A percentile compares a stretch with the other conserved stretches of the same genome.
Evolutionary conservation across 129 eudicot genomes (phyloP).

Genomic region (Chrysanthemum makinoi): DNA sequence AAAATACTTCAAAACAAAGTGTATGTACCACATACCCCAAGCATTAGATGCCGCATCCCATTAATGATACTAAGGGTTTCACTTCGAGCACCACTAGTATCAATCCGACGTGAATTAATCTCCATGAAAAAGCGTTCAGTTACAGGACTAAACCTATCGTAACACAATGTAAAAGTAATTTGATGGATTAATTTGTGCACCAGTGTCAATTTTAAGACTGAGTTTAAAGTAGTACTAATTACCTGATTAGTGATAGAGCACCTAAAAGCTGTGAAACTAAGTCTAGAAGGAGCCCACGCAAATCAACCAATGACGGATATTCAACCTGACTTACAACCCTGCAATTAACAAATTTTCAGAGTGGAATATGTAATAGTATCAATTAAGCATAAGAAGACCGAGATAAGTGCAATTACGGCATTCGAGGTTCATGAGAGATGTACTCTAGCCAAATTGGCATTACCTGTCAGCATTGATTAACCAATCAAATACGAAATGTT

Average conservation of each 20-base stretch:
- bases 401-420: not conserved
- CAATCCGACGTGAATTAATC: conserved; percentile 85
- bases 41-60: conserved; percentile 92
- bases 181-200: not conserved
- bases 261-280: conserved; percentile 89
- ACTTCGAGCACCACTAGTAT: conserved; percentile 80
- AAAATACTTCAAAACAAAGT: not conserved
- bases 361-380: not conserved
- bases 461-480: conserved; percentile 96
- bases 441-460: conserved; percentile 27
- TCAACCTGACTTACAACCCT: conserved; percentile 98
- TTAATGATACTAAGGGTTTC: conserved; percentile 86
- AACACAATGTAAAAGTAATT: conserved; percentile 13
- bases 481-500: conserved; percentile 95
- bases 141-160: conserved; percentile 66
- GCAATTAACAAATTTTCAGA: conserved; percentile 20
- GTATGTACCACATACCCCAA: conserved; percentile 56
- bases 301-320: conserved; percentile 80
- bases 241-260: conserved; percentile 87
- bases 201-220: conserved; percentile 4
- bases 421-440: conserved; percentile 1
- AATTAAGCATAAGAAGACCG: conserved; percentile 1
- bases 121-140: conserved; percentile 94
- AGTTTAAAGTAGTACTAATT: conserved; percentile 10
- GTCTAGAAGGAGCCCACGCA: conserved; percentile 86